Evolutionary conservation across 371 early-diverging fungal genomes (phyloP).

Genomic region (Zychaea mexicana): DNA sequence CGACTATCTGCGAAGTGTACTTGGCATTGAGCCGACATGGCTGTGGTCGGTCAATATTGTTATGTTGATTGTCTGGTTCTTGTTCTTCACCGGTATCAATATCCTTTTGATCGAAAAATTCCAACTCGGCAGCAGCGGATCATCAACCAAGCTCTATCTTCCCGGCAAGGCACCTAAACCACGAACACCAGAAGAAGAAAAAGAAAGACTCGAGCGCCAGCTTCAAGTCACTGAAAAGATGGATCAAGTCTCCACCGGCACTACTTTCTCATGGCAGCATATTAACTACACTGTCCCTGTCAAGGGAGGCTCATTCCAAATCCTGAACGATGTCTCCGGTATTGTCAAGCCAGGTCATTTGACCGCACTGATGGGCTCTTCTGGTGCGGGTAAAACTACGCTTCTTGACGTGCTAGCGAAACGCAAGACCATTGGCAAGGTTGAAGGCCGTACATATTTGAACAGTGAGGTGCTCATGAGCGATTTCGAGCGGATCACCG

Average conservation of each 20-base stretch:
- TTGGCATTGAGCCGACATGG: conserved; percentile 31
- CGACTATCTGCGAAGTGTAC: conserved; percentile 61
- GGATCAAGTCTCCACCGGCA: conserved; percentile 32
- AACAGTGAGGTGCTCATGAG: conserved; percentile 37
- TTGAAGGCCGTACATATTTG: conserved; percentile 68
- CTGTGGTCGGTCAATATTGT: conserved; percentile 42
- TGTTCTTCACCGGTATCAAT: conserved; percentile 46
- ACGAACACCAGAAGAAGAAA: conserved; percentile 21
- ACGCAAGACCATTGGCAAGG: conserved; percentile 72
- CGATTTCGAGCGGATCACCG: conserved; percentile 68
- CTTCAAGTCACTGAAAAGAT: conserved; percentile 15
- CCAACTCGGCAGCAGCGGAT: conserved; percentile 40
- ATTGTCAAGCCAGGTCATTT: conserved; percentile 68
- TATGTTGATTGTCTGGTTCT: conserved; percentile 43
- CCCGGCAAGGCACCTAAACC: conserved; percentile 31
- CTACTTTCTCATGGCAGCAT: conserved; percentile 50
- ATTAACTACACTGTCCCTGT: conserved; percentile 51
- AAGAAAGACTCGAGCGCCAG: conserved; percentile 12
- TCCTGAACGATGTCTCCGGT: conserved; percentile 45
- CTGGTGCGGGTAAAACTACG: conserved; percentile 86
- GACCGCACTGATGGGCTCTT: conserved; percentile 82
- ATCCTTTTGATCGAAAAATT: conserved; percentile 46
- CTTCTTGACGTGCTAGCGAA: conserved; percentile 75
- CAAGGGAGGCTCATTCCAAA: conserved; percentile 45
- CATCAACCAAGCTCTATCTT: conserved; percentile 53